A percentile compares a stretch with the other conserved stretches of the same genome.
These are phyloP conservation scores for Neonectria hederae DNA, from an alignment of 2,329 filamentous ascomycete species.

Conservation along the genomic window DNA sequence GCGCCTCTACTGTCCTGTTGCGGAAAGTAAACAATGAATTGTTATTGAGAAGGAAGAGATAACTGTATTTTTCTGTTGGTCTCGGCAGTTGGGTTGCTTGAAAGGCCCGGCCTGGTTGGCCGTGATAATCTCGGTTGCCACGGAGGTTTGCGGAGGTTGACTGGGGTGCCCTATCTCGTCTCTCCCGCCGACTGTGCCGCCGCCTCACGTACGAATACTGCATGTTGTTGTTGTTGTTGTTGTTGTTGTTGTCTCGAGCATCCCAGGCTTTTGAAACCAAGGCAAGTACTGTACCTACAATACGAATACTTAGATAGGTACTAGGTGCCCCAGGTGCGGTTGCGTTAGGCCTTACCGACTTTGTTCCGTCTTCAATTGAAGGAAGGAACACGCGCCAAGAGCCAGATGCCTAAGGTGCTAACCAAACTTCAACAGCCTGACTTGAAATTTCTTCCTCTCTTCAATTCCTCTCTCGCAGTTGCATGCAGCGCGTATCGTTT, in stretches of 20 bases:
- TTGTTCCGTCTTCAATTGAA: not conserved
- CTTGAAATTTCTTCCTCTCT: not conserved
- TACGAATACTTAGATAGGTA: no score
- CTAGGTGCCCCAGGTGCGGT: not conserved
- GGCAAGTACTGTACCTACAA: not conserved
- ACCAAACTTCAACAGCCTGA: not conserved
- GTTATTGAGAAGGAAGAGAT: not conserved
- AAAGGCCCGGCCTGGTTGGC: conserved; percentile 5
- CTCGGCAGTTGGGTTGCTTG: conserved; percentile 6
- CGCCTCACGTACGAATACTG: conserved; percentile 9
- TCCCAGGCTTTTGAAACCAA: conserved; percentile 14
- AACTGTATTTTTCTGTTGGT: conserved; percentile 7
- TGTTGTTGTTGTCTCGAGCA: conserved; percentile 1
- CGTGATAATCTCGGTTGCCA: conserved; percentile 8
- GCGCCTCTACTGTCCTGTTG: not conserved
- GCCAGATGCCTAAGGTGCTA: not conserved
- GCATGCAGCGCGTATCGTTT: not conserved
- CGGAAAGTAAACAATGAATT: conserved; percentile 6
- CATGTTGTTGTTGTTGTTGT: conserved; percentile 8
- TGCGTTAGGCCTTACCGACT: conserved; percentile 22
- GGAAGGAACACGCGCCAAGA: not conserved
- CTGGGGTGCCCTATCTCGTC: not conserved
- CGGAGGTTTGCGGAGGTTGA: conserved; percentile 8
- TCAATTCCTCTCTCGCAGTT: not conserved
- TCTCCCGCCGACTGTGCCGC: conserved; percentile 11